Evolutionary conservation across 176 grass and related monocot genomes (phyloP).

Genomic region (Stipa capillata): DNA sequence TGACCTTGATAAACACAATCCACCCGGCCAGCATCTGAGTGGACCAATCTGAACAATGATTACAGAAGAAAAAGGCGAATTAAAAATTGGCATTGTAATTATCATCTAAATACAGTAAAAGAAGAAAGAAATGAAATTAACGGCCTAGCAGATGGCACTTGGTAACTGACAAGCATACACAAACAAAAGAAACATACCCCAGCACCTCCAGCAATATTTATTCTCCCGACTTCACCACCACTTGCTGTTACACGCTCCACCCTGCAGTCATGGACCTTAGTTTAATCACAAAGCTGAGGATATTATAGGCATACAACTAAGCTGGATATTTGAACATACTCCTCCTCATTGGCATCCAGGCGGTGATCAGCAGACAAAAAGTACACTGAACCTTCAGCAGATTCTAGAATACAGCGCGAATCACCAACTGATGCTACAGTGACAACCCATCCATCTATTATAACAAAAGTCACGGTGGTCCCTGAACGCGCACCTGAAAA

Average conservation of each 20-base stretch:
- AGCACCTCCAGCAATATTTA: conserved; percentile 76
- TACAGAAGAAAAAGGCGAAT: conserved; percentile 7
- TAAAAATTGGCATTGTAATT: conserved; percentile 8
- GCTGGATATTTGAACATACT: conserved; percentile 46
- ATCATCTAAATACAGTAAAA: background rate
- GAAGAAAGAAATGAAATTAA: background rate
- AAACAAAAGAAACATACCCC: conserved; percentile 47
- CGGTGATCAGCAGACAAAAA: conserved; percentile 82
- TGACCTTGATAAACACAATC: conserved; percentile 98
- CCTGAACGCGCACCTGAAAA: conserved; percentile 77
- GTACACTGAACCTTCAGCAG: conserved; percentile 77
- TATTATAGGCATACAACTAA: conserved; percentile 20
- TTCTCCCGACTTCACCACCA: conserved; percentile 93
- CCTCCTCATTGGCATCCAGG: conserved; percentile 75
- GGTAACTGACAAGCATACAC: conserved; percentile 9
- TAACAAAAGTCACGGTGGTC: conserved; percentile 90
- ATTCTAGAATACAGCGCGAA: conserved; percentile 88
- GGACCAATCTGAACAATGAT: conserved; percentile 75
- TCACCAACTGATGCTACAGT: conserved; percentile 90
- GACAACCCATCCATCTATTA: conserved; percentile 95
- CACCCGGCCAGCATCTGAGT: conserved; percentile 98
- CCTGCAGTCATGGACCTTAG: conserved; percentile 28
- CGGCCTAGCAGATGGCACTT: background rate
- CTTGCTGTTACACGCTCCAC: conserved; percentile 82
- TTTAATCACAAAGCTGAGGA: conserved; percentile 15